These are phyloP conservation scores for Lunularia cruciata DNA, from an alignment of 225 moss, liverwort and hornwort species.

Conservation along the genomic window DNA sequence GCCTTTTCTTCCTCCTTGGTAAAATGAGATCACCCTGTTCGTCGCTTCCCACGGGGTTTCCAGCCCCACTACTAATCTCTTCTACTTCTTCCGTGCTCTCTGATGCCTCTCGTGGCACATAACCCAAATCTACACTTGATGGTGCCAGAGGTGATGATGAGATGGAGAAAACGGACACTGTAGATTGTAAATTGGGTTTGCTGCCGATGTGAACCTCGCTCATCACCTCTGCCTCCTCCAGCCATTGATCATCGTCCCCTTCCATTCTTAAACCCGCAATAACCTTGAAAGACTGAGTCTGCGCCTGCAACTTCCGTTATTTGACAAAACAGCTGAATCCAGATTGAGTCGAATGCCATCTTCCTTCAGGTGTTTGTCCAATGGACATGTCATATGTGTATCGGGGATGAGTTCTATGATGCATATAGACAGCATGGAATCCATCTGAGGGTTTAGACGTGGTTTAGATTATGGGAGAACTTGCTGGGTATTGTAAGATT, in stretches of 20 bases:
- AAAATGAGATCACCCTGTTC: constrained; percentile 47
- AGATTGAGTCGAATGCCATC: no score
- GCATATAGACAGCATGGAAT: no score
- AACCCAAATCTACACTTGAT: neutral
- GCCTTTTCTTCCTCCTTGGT: constrained; percentile 27
- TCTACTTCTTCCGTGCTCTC: neutral
- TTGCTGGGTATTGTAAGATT: no score
- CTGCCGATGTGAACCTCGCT: constrained; percentile 77
- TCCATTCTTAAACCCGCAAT: neutral
- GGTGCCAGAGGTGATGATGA: constrained; percentile 16
- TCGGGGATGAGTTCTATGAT: no score
- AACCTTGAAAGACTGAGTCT: no score
- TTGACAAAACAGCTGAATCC: no score
- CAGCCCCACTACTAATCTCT: neutral
- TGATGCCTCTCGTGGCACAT: neutral
- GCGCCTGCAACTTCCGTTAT: no score
- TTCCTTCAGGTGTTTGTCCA: no score
- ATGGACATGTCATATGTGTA: no score
- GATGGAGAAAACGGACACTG: constrained; percentile 40
- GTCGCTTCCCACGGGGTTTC: constrained; percentile 7
- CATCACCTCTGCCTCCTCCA: constrained; percentile 66
- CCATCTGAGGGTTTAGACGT: no score
- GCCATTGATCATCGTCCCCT: constrained; percentile 34
- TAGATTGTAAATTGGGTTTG: constrained; percentile 15
- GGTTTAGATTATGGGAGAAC: no score